These are phyloP conservation scores for Citrus unshiu DNA, from an alignment of 345 rosid genomes.

Conservation along the genomic window DNA sequence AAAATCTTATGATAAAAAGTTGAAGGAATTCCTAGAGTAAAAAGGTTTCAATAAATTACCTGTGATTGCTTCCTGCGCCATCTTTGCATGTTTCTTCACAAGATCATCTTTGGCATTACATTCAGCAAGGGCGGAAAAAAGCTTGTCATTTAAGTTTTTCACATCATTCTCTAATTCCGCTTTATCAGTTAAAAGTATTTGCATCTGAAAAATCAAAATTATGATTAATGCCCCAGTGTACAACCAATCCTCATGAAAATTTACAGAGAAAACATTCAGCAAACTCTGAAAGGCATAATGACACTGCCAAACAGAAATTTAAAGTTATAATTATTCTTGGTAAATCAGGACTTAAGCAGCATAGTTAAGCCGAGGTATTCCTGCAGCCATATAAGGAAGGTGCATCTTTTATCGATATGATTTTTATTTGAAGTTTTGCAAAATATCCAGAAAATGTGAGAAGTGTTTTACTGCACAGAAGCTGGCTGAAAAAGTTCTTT, in stretches of 20 bases:
- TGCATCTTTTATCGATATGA: background rate
- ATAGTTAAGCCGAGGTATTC: constrained; percentile 1
- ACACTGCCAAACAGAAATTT: background rate
- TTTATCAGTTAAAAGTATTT: constrained; percentile 43
- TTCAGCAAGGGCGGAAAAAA: constrained; percentile 48
- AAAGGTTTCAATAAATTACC: constrained; percentile 36
- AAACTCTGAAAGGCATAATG: background rate
- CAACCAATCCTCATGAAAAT: background rate
- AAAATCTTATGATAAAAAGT: background rate
- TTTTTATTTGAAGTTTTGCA: background rate
- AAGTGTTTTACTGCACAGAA: background rate
- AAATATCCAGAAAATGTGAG: background rate
- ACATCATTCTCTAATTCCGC: constrained; percentile 56
- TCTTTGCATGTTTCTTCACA: constrained; percentile 47
- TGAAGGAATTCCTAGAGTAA: background rate
- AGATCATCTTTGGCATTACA: constrained; percentile 48
- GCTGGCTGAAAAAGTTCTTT: background rate
- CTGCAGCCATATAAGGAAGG: background rate
- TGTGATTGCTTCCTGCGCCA: constrained; percentile 48
- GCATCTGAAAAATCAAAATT: constrained; percentile 29
- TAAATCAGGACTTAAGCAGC: constrained; percentile 4
- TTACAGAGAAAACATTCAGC: background rate
- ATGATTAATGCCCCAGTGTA: background rate
- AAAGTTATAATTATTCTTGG: background rate
- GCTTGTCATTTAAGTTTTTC: constrained; percentile 46